phyloP scores from a whole-genome alignment of 768 basidiomycete genomes.

The Hericium coralloides region DNA sequence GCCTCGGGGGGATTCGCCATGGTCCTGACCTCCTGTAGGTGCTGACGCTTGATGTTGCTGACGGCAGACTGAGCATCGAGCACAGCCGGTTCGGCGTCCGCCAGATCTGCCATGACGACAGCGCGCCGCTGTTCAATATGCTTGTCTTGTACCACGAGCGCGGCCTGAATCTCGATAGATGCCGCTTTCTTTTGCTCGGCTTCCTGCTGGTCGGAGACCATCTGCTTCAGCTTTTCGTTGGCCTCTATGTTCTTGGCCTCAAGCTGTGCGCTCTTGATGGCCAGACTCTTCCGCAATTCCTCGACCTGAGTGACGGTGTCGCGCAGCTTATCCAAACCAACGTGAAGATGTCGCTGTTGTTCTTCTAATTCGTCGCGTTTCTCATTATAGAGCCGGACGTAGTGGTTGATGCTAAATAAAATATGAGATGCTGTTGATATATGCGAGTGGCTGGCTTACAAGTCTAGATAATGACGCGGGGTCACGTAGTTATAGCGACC shows the following conservation, averaged over 20 bases:
- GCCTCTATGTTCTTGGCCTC: slow-evolving; percentile 92
- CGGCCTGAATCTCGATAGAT: slow-evolving; percentile 93
- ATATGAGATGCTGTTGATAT: neutral
- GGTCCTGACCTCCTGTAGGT: slow-evolving; percentile 91
- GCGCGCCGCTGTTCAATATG: slow-evolving; percentile 81
- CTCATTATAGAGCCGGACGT: slow-evolving; percentile 89
- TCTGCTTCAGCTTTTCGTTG: slow-evolving; percentile 93
- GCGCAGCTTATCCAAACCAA: slow-evolving; percentile 92
- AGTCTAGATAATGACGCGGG: slow-evolving; percentile 95
- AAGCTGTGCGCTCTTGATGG: slow-evolving; percentile 86
- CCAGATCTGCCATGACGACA: slow-evolving; percentile 90
- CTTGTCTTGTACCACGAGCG: slow-evolving; percentile 84
- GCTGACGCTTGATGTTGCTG: slow-evolving; percentile 90
- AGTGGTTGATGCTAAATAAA: slow-evolving; percentile 80
- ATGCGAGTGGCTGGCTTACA: slow-evolving; percentile 50
- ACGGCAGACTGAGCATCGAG: slow-evolving; percentile 94
- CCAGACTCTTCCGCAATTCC: slow-evolving; percentile 89
- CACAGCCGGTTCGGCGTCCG: slow-evolving; percentile 96
- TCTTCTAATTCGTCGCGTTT: slow-evolving; percentile 97
- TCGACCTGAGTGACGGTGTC: slow-evolving; percentile 97
- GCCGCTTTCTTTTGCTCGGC: slow-evolving; percentile 97
- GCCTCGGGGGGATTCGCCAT: slow-evolving; percentile 99
- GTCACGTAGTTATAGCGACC: slow-evolving; percentile 97
- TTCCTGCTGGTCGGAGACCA: slow-evolving; percentile 98
- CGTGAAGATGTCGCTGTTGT: slow-evolving; percentile 96